phyloP scores from a whole-genome alignment of 345 rosid genomes.

The Crucihimalaya himalaica region DNA sequence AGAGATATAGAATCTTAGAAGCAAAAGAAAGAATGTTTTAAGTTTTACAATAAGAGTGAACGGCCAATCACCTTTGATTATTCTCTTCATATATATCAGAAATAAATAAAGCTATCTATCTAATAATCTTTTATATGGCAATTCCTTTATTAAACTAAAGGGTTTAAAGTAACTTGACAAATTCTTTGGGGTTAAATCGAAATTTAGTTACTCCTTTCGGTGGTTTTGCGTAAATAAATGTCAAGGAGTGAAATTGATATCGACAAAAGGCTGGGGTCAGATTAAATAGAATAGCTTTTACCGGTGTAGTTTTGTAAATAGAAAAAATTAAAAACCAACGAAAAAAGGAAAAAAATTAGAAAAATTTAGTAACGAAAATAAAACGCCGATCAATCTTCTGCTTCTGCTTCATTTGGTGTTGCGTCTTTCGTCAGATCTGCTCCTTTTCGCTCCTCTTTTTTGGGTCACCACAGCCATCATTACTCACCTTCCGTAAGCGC shows the following conservation, averaged over 20 bases:
- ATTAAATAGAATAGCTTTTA: not conserved
- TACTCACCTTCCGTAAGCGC: slow-evolving; percentile 25
- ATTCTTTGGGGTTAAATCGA: not conserved
- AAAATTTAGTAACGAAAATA: not conserved
- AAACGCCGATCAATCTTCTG: slow-evolving; percentile 22
- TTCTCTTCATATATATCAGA: not conserved
- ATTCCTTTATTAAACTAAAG: not conserved
- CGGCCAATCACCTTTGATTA: not conserved
- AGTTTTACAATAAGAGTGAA: slow-evolving; percentile 24
- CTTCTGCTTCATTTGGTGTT: slow-evolving; percentile 21
- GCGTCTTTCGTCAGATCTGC: slow-evolving; percentile 35
- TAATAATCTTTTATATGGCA: not conserved
- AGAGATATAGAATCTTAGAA: not conserved
- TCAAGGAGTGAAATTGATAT: not conserved
- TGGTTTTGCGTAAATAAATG: not conserved
- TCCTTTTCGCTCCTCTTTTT: no score
- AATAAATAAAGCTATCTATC: slow-evolving; percentile 1
- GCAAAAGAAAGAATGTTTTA: not conserved
- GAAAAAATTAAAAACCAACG: not conserved
- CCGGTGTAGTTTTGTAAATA: not conserved
- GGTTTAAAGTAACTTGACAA: not conserved
- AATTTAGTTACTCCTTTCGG: not conserved
- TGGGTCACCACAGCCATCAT: slow-evolving; percentile 13
- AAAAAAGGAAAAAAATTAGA: not conserved
- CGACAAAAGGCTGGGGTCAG: not conserved